These are phyloP conservation scores for Cyberlindnera samutprakarnensis DNA, from an alignment of 805 yeast species.

Conservation along the genomic window DNA sequence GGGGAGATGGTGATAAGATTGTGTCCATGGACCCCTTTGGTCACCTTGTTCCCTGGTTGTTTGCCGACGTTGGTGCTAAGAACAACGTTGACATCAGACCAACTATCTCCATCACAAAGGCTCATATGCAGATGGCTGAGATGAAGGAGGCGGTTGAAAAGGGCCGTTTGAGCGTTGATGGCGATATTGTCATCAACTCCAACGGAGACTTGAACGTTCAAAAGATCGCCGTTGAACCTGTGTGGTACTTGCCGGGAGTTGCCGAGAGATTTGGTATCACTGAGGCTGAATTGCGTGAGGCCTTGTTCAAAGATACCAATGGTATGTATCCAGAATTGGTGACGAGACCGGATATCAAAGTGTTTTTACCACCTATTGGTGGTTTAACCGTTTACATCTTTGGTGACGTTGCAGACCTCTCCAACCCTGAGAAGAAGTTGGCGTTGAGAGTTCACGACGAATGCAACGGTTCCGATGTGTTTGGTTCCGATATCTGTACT, in stretches of 20 bases:
- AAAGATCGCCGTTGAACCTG: slow-evolving; percentile 63
- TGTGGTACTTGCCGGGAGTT: slow-evolving; percentile 64
- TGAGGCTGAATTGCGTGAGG: slow-evolving; percentile 48
- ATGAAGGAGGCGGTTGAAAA: slow-evolving; percentile 45
- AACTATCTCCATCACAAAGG: slow-evolving; percentile 60
- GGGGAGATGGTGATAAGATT: slow-evolving; percentile 50
- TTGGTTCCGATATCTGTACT: slow-evolving; percentile 62
- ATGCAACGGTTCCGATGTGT: slow-evolving; percentile 65
- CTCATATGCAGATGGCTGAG: slow-evolving; percentile 54
- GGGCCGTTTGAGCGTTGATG: slow-evolving; percentile 52
- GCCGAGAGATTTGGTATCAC: slow-evolving; percentile 54
- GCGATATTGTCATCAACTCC: slow-evolving; percentile 49
- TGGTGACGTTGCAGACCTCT: slow-evolving; percentile 49
- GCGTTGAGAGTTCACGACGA: slow-evolving; percentile 63
- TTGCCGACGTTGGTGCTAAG: slow-evolving; percentile 32
- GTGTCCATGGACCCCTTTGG: slow-evolving; percentile 64
- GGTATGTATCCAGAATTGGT: slow-evolving; percentile 65
- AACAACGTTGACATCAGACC: slow-evolving; percentile 54
- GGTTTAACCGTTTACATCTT: slow-evolving; percentile 60
- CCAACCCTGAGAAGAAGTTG: slow-evolving; percentile 42
- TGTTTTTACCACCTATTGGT: slow-evolving; percentile 63
- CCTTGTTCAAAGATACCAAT: slow-evolving; percentile 60
- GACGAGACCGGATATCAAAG: slow-evolving; percentile 61
- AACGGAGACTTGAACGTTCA: slow-evolving; percentile 57
- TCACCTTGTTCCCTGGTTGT: slow-evolving; percentile 57